A percentile compares a stretch with the other conserved stretches of the same genome.
These are phyloP conservation scores for Mucuna pruriens DNA, from an alignment of 306 rosid species.

Conservation along the genomic window DNA sequence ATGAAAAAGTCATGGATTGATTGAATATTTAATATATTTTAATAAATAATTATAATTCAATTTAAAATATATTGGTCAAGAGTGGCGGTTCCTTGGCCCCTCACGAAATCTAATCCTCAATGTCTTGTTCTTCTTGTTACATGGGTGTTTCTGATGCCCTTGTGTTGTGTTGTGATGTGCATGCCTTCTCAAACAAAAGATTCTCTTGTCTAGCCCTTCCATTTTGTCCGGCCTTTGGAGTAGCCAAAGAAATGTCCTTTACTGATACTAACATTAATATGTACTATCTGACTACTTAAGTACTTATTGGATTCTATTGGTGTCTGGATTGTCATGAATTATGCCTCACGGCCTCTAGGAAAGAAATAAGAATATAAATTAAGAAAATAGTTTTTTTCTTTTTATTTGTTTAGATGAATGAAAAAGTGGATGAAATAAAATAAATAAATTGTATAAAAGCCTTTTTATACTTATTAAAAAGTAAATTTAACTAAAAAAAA, in stretches of 20 bases:
- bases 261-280: not conserved
- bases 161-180: not conserved
- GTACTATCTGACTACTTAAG: not conserved
- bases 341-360: not conserved
- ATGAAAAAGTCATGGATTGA: not conserved
- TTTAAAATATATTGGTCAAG: not conserved
- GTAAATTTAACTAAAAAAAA: not conserved
- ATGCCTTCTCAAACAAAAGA: not conserved
- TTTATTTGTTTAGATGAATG: not conserved
- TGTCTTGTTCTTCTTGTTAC: no score
- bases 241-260: not conserved
- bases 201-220: not conserved
- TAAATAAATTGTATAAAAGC: not conserved
- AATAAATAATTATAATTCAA: not conserved
- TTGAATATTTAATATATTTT: not conserved
- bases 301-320: not conserved
- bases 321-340: not conserved
- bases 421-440: not conserved
- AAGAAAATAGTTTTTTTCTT: no score
- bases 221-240: not conserved
- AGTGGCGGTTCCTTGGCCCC: not conserved
- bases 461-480: not conserved
- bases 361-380: no score
- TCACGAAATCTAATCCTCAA: not conserved
- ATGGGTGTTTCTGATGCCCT: no score